Base-by-base conservation (phyloP, 2,329 filamentous ascomycete genomes). In the Cytospora piceae region DNA sequence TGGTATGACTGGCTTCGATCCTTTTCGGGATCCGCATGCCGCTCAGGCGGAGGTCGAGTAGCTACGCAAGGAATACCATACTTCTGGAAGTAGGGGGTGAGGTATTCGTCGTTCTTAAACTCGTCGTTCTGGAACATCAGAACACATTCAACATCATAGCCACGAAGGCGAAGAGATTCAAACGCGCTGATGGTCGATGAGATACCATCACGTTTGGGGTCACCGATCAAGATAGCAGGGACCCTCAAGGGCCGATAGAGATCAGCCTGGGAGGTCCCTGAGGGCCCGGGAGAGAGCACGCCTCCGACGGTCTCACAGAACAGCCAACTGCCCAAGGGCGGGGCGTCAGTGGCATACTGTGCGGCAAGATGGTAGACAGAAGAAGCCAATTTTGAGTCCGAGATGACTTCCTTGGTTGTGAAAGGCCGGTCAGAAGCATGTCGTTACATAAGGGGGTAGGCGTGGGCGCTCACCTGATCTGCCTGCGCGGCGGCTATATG, bases 221-320 rank as follows among this genome's bases (percentile, higher is more conserved):
- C 92, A 8, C 90, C 92, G 0, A 96, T 83, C 0, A 96, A 83
- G 17, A 95, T 77, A 1, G 90, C 85, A 0, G 93, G 92, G 0
- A 91, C 77, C n/a, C 92, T 83, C 1, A 96, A 77, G 0, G 91
- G 87, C 24, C 89, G 81, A 73, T 94, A 95, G 1, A 94, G 77
- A 72, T 96, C 92, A 2, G 89, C 91, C 73, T 96, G 92, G 0
- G 90, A 87, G 1, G 83, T 90, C 12, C 91, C 91, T 42, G 90
- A 91, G 0, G 92, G 92, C 0, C 86, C 86, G 0, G 92, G 92
- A 0, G 91, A 94, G 68, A 94, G 87, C 0, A 94, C 90, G 0
- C 92, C 92, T 0, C 92, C 92, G 1, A 92, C 92, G 1, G 92
- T 95, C 74, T 96, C 92, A 55, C 95, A 80, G 56, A 96, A 83